Base-by-base conservation (phyloP, 2,329 filamentous ascomycete species). In the Gnomoniopsis smithogilvyi region DNA sequence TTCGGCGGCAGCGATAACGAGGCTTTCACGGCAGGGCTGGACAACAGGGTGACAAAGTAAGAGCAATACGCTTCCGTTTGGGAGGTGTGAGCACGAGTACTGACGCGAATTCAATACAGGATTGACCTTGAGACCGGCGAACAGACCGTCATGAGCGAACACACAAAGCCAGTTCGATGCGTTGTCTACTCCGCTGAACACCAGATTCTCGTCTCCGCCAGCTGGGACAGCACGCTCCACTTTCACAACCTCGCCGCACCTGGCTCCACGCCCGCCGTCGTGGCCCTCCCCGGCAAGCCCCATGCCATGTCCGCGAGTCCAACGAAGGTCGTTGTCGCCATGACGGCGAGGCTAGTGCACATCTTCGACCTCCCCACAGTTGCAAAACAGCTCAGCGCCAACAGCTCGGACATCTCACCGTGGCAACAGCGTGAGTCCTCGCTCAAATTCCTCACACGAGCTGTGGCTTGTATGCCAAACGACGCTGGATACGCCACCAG, bases 381-480 rank as follows among this genome's bases (percentile, higher is more conserved):
- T 43, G 74, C 82, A 10, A 69, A 81, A 1, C 76, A 85, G 6
- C 76, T 88, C 46, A 72, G 78, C 19, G 72, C 78, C 10, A 72
- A 76, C 68, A 63, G 75, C 69, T 62, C 75, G 68, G 76, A 76
- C 21, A 69, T 92, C 55, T 83, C 90, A 70, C 93, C 94, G 0
- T 97, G 92, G 92, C 95, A 99, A 74, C 86, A 91, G 67, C 86
- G 95, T 62, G 95, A 99, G 73, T 96, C 91, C 54, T 96, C 90
- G 26, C 83, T 99, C 69, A 96, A 97, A 73, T 99, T 96, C 76
- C 92, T 97, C 80, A 98, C 94, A 1, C 86, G 95, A 61, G 91
- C 91, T 19, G 90, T 98, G 0, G 88, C 92, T 17, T 96, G 94
- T 73, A 98, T 99, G 95, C 94, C 95, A 15, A 93, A 95, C 67